Evolutionary conservation across 306 rosid genomes (phyloP), one percentile per base, ranked within the genome.

Genomic region (Castanea sativa): DNA sequence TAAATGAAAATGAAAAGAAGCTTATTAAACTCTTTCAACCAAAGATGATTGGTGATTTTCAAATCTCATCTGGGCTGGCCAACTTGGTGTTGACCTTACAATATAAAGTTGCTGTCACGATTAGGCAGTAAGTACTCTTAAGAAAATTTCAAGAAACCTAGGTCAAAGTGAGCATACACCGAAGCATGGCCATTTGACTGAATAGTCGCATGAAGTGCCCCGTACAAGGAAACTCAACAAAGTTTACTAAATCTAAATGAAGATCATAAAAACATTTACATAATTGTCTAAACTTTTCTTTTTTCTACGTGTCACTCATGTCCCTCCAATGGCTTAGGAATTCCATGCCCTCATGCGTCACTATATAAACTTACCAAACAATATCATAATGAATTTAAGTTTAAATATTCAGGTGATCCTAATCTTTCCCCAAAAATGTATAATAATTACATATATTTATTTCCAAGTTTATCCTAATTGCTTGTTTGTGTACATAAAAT

Each of bases 141-240:
- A 60, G 80, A 77, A 67, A 63, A 14, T 61, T 63, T 51, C 68
- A 53, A 61, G 83, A 55, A 63, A 74, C 73, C 67, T n/a, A 51
- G 8, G 32, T 65, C 45, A 71, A 70, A 43, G 58, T 41, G 45
- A 35, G 59, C 18, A 63, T 38, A 38, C 10, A 70, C 15, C 0
- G 41, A 72, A 51, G 43, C 41, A 63, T 29, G 20, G 41, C 11
- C 41, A 14, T 63, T 63, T 63, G 69, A 29, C 69, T 14, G 6
- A 29, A 41, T 41, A 63, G 69, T 63, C 43, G 6, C 30, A 9
- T 61, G 29, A n/a, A 59, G 32, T 7, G 53, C 53, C 53, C 53
- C 53, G 53, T 49, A 13, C 53, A 10, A 49, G 53, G 53, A 49
- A 49, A 11, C 45, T 41, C 16, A 49, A 49, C 15, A 1, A n/a